A percentile compares a stretch with the other conserved stretches of the same genome.
These are phyloP conservation scores for Solanum bulbocastanum DNA, from an alignment of 257 asterid species.

Conservation along the genomic window DNA sequence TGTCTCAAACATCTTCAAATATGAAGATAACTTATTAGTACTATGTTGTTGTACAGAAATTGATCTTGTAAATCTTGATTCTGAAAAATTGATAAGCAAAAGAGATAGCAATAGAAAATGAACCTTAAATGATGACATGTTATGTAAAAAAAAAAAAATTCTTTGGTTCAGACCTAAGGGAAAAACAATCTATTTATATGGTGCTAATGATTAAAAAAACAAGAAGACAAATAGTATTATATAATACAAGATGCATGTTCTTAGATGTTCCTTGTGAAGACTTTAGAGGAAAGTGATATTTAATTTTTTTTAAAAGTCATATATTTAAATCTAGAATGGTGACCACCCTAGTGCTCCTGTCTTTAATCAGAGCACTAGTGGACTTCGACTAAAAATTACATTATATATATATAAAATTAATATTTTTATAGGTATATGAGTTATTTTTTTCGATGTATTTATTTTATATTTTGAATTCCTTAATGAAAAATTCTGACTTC, in stretches of 20 bases:
- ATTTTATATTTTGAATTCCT: no score
- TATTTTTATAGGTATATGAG: not conserved
- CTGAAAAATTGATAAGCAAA: not conserved
- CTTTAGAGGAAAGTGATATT: not conserved
- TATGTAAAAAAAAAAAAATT: not conserved
- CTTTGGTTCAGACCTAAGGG: not conserved
- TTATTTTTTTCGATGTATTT: no score
- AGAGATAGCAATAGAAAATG: not conserved
- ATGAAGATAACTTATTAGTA: not conserved
- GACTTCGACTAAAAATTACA: not conserved
- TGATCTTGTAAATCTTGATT: not conserved
- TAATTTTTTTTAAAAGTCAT: not conserved
- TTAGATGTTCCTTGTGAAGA: not conserved
- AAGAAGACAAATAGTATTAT: not conserved
- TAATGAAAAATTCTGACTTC: no score
- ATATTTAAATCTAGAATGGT: not conserved
- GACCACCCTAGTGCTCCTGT: not conserved
- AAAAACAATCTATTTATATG: not conserved
- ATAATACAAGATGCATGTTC: not conserved
- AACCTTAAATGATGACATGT: not conserved
- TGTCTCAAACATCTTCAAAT: slow-evolving; percentile 1
- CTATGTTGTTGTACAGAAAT: not conserved
- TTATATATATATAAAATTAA: not conserved
- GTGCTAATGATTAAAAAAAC: not conserved
- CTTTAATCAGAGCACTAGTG: not conserved